Evolutionary conservation across 257 asterid genomes (phyloP), one percentile per base, ranked within the genome.

Genomic region (Vinca minor): DNA sequence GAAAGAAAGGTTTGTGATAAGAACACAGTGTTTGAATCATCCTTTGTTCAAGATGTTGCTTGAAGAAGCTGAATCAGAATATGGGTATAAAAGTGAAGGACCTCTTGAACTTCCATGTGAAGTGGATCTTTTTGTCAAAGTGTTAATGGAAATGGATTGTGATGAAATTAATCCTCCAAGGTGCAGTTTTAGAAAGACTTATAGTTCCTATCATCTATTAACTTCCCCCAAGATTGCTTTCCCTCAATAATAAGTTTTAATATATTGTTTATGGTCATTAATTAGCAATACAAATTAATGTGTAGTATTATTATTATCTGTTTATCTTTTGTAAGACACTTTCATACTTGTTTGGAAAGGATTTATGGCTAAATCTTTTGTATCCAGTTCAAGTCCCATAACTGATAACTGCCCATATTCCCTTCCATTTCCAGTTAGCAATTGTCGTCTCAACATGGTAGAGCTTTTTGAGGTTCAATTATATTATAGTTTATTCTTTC

Each of bases 31-130:
- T 29, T 72, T 82, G 45, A 86, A 86, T 59, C 88, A 86, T 53
- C 86, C 81, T 1, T 78, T 77, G 21, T 83, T 85, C 68, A 74
- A 73, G 73, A 62, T 48, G 13, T 39, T 85, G 21, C 85, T 86
- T 1, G 94, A 86, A 71, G 87, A 86, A 73, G 88, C 90, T 2
- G 91, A 83, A 69, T 76, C 78, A 0, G 94, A 83, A 34, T 86
- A 76, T 42, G 91, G 90, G 28, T 78, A 76, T 69, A 73, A 76
- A 7, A 59, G 66, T 23, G 78, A 83, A 3, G 90, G 91, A 13
- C 94, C 88, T 4, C 66, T 86, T 47, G 62, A 59, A 58, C 85
- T 86, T 54, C 94, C 94, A 44, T 86, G 94, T 54, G 58, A 69
- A 23, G 88, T 81, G 58, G 81, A 74, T 12, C 55, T 29, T 23